Percentiles rank a stretch among this genome's conserved stretches.
Evolutionary conservation across 2,329 filamentous ascomycete genomes (phyloP).

Genomic region (Monosporascus sp.): DNA sequence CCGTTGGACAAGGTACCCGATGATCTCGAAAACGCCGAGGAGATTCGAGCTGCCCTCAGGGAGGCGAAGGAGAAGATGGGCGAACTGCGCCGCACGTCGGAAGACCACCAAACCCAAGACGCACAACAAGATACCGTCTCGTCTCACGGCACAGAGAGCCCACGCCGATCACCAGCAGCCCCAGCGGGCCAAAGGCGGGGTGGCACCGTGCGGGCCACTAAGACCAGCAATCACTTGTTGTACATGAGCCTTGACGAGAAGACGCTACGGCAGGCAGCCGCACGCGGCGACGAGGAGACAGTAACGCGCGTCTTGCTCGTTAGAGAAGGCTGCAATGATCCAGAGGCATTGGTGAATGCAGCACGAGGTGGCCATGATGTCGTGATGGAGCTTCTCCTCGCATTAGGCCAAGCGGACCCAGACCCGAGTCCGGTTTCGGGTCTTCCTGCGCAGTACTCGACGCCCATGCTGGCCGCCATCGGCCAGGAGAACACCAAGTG

Average conservation of each 20-base stretch:
- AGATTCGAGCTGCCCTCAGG: slow-evolving; percentile 66
- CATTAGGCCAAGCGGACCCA: slow-evolving; percentile 58
- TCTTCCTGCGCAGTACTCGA: slow-evolving; percentile 66
- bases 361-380: slow-evolving; percentile 88
- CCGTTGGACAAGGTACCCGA: slow-evolving; percentile 77
- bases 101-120: slow-evolving; percentile 49
- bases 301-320: slow-evolving; percentile 57
- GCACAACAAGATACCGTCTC: slow-evolving; percentile 39
- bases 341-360: slow-evolving; percentile 83
- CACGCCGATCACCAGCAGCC: slow-evolving; percentile 49
- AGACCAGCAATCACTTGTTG: slow-evolving; percentile 58
- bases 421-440: slow-evolving; percentile 64
- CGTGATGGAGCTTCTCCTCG: slow-evolving; percentile 72
- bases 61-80: slow-evolving; percentile 52
- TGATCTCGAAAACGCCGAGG: slow-evolving; percentile 70
- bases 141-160: slow-evolving; percentile 53
- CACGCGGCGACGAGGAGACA: slow-evolving; percentile 55
- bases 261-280: slow-evolving; percentile 54
- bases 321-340: slow-evolving; percentile 60
- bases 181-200: slow-evolving; percentile 40
- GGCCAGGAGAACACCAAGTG: slow-evolving; percentile 83
- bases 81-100: slow-evolving; percentile 49
- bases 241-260: slow-evolving; percentile 61
- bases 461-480: slow-evolving; percentile 90
- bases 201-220: slow-evolving; percentile 54